Conservation (phyloP, 495 filamentous ascomycete genomes). For the Aspergillus heteromorphus region DNA sequence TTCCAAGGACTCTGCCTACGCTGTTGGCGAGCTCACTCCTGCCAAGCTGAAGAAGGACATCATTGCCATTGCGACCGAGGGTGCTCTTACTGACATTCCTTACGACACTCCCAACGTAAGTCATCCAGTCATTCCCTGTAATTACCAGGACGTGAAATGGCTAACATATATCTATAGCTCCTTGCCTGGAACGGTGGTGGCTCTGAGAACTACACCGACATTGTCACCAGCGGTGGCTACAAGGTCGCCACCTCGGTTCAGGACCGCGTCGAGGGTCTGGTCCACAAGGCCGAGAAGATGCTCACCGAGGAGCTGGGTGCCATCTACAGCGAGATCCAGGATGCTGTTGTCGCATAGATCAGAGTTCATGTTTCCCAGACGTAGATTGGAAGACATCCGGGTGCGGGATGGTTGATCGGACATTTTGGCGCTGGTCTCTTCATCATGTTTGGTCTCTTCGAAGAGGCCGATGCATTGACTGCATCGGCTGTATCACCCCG, state of each 20-base stretch:
- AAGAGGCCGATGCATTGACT: constrained; percentile 14
- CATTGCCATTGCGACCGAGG: constrained; percentile 75
- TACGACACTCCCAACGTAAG: constrained; percentile 72
- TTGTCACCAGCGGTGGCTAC: constrained; percentile 61
- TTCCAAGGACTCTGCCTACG: constrained; percentile 77
- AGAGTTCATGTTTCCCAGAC: constrained; percentile 13
- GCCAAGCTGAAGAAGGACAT: constrained; percentile 89
- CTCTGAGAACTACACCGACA: constrained; percentile 80
- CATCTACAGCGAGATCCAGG: constrained; percentile 45
- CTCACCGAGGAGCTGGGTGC: constrained; percentile 35
- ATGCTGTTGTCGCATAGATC: constrained; percentile 35
- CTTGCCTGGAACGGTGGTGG: constrained; percentile 99
- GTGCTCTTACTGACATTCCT: constrained; percentile 78
- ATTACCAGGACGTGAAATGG: not conserved
- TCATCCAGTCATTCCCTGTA: constrained; percentile 7
- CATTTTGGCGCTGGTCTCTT: constrained; percentile 29
- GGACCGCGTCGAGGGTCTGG: constrained; percentile 26
- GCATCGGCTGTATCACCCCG: constrained; percentile 11
- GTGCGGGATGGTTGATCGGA: constrained; percentile 14
- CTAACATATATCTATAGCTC: constrained; percentile 53
- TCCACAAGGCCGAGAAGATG: constrained; percentile 34
- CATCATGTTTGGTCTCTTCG: constrained; percentile 15
- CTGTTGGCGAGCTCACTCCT: constrained; percentile 83
- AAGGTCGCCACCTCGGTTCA: constrained; percentile 26
- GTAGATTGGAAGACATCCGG: not conserved